Conservation (phyloP, 352 stramenopile genomes). For the Globisporangium viniferum region DNA sequence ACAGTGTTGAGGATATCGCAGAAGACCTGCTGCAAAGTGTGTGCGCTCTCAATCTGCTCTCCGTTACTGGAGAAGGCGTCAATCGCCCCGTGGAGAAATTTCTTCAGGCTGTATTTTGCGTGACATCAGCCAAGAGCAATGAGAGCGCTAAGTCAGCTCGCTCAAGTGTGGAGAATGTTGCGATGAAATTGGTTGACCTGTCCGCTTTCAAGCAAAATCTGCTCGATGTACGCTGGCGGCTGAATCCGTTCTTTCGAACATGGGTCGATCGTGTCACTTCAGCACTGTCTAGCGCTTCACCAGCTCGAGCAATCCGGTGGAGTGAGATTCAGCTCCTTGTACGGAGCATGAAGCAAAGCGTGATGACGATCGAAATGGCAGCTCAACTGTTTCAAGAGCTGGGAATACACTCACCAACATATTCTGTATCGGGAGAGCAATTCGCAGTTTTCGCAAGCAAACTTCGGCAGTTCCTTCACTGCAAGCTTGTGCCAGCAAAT, state of each 20-base stretch:
- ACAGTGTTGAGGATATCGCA: neutral
- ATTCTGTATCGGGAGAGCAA: neutral
- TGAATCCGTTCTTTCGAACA: slow-evolving; percentile 5
- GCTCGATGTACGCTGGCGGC: neutral
- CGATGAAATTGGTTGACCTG: no score
- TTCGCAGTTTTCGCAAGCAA: neutral
- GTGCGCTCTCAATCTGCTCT: neutral
- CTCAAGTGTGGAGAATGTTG: neutral
- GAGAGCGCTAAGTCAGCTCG: neutral
- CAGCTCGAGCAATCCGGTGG: neutral
- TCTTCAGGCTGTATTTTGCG: neutral
- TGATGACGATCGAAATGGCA: neutral
- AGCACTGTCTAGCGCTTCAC: neutral
- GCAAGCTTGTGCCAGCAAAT: neutral
- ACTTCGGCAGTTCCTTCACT: neutral
- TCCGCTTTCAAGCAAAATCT: neutral
- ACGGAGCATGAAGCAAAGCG: neutral
- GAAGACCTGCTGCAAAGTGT: slow-evolving; percentile 6
- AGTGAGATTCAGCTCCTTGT: slow-evolving; percentile 4
- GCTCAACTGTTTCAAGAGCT: slow-evolving; percentile 1
- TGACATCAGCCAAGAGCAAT: neutral
- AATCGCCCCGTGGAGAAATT: neutral
- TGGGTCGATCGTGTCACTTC: neutral
- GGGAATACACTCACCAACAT: neutral
- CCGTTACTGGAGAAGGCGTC: neutral